Evolutionary conservation across 192 early-diverging fungal species (phyloP).

Genomic region (Backusella luteola): DNA sequence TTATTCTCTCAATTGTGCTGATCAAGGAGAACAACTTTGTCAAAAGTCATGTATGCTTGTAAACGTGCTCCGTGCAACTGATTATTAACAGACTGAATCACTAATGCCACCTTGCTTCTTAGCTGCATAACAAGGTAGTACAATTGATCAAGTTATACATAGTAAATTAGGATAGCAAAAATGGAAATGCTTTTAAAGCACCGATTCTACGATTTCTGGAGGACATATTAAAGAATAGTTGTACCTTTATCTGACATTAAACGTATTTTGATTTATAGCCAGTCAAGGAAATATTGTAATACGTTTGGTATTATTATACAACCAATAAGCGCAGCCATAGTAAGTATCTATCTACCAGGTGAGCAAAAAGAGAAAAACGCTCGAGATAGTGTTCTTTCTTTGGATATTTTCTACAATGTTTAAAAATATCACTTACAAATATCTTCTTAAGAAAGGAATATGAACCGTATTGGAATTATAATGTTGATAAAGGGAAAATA

Average conservation of each 20-base stretch:
- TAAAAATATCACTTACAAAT: neutral
- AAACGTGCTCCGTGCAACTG: neutral
- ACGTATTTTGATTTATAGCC: neutral
- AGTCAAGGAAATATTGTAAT: slow-evolving; percentile 8
- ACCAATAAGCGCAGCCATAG: neutral
- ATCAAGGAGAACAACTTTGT: neutral
- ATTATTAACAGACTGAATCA: neutral
- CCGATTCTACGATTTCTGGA: neutral
- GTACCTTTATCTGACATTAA: slow-evolving; percentile 9
- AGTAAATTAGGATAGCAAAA: neutral
- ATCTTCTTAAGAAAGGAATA: neutral
- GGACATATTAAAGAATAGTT: neutral
- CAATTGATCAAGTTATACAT: slow-evolving; percentile 10
- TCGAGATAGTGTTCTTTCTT: neutral
- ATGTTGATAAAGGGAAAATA: neutral
- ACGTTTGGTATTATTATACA: neutral
- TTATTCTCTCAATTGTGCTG: neutral
- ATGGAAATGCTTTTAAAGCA: neutral
- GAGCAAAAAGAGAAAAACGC: neutral
- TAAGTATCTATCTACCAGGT: neutral
- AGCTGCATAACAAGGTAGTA: neutral
- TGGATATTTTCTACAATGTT: neutral
- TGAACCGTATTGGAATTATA: neutral
- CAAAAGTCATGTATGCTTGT: neutral
- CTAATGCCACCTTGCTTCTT: neutral